Evolutionary conservation across 805 yeast genomes (phyloP).

Genomic region (Yamadazyma paraphyllophila): DNA sequence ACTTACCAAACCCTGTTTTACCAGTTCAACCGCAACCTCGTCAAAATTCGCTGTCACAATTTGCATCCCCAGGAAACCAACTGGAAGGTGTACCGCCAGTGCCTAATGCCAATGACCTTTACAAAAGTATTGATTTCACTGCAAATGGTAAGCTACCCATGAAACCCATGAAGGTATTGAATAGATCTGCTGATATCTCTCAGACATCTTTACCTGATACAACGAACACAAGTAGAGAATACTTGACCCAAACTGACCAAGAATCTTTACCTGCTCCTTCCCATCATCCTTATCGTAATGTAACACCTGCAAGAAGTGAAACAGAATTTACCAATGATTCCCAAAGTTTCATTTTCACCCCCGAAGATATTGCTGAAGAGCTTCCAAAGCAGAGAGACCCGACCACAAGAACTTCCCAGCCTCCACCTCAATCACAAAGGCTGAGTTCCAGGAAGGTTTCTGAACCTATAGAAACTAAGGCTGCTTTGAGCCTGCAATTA

Average conservation of each 20-base stretch:
- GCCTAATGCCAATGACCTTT: conserved; percentile 16
- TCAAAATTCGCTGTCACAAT: conserved; percentile 2
- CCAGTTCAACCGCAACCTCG: conserved; percentile 18
- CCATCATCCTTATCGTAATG: conserved; percentile 6
- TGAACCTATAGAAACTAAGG: conserved; percentile 26
- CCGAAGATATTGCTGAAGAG: conserved; percentile 5
- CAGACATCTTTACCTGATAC: conserved; percentile 8
- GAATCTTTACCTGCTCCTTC: neutral
- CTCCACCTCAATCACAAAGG: neutral
- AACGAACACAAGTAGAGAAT: conserved; percentile 3
- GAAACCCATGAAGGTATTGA: conserved; percentile 41
- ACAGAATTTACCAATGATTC: conserved; percentile 14
- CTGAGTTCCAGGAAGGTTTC: conserved; percentile 17
- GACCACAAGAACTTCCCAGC: neutral
- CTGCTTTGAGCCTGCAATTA: conserved; percentile 24
- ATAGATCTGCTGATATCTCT: conserved; percentile 12
- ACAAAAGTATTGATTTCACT: conserved; percentile 40
- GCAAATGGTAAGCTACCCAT: conserved; percentile 41
- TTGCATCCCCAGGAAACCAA: conserved; percentile 1
- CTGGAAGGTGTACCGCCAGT: neutral
- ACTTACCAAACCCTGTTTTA: conserved; percentile 20
- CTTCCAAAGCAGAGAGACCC: neutral
- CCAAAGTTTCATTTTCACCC: conserved; percentile 17
- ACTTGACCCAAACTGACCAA: conserved; percentile 3
- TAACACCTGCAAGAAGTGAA: conserved; percentile 4